Evolutionary conservation across 2,329 filamentous ascomycete species (phyloP), one percentile per base, ranked within the genome.

Genomic region (Neonectria punicea): DNA sequence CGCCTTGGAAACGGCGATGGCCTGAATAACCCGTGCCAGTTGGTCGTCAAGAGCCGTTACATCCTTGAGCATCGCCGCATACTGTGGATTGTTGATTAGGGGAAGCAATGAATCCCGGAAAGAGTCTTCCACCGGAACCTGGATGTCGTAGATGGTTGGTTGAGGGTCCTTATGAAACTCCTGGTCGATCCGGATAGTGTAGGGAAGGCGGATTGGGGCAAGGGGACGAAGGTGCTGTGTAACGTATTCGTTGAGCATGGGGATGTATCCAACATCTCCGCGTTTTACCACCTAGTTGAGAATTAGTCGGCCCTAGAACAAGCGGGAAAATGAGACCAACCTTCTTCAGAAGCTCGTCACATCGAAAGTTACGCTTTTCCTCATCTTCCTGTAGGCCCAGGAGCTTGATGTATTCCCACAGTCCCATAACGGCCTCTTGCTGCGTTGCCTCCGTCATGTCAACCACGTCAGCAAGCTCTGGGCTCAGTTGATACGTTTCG

Each of bases 341-440:
- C 79, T 88, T 89, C 81, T 88, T 91, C 57, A 99, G 79, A 51
- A 90, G 86, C 47, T 94, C 91, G 76, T 99, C 95, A 76, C 96
- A 98, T 43, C 93, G 91, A 73, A 99, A 95, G 66, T 92, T 92
- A 67, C 96, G 89, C 83, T 96, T 96, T 77, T 99, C 96, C 65
- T 98, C 95, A 69, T 97, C 94, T 77, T 98, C 95, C 78, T 97
- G 93, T 51, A 99, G 83, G 18, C 91, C 90, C 84, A 93, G 92
- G 20, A 92, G 86, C 72, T 93, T 91, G 70, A 97, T 92, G 75
- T 99, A 99, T 77, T 98, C 94, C 93, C 94, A 99, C 34, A 99
- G 87, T 14, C 92, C 94, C 85, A 97, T 93, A 30, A 97, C 90
- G 7, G 94, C 92, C 67, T 96, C 94, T 43, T 93, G 91, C 32